A percentile compares a stretch with the other conserved stretches of the same genome.
phyloP scores from a whole-genome alignment of 805 yeast genomes.

The Saturnispora besseyi region DNA sequence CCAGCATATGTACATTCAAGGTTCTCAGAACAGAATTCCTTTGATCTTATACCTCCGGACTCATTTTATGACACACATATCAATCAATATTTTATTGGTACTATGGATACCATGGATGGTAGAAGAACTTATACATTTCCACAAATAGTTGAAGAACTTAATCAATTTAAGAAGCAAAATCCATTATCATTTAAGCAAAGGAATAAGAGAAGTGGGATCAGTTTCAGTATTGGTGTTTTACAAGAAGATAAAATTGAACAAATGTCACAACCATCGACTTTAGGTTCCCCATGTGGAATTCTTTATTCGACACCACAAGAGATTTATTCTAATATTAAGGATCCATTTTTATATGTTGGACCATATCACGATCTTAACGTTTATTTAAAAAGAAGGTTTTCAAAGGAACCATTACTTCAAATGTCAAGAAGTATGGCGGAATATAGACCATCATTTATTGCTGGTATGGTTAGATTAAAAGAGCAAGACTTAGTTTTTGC shows the following conservation, averaged over 20 bases:
- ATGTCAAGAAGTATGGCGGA: conserved; percentile 87
- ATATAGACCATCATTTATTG: conserved; percentile 86
- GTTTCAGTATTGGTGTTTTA: conserved; percentile 39
- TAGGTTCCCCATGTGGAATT: conserved; percentile 30
- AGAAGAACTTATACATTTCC: conserved; percentile 45
- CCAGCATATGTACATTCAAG: not conserved
- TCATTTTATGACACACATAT: conserved; percentile 49
- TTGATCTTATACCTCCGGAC: conserved; percentile 6
- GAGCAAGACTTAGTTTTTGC: conserved; percentile 89
- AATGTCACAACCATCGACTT: not conserved
- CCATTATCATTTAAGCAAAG: conserved; percentile 32
- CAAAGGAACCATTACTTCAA: conserved; percentile 50
- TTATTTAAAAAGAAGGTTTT: conserved; percentile 65
- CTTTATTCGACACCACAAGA: conserved; percentile 60
- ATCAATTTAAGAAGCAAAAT: conserved; percentile 30
- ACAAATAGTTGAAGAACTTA: conserved; percentile 43
- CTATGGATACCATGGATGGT: conserved; percentile 28
- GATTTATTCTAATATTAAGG: conserved; percentile 63
- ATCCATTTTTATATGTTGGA: conserved; percentile 82
- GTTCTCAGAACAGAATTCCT: not conserved
- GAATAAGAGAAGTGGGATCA: conserved; percentile 31
- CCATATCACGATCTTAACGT: conserved; percentile 79
- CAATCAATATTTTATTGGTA: conserved; percentile 63
- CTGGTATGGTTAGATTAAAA: conserved; percentile 78
- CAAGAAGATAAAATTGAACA: conserved; percentile 22